These are phyloP conservation scores for Casaregolazyma suthepensis DNA, from an alignment of 1,139 yeast species.

Conservation along the genomic window DNA sequence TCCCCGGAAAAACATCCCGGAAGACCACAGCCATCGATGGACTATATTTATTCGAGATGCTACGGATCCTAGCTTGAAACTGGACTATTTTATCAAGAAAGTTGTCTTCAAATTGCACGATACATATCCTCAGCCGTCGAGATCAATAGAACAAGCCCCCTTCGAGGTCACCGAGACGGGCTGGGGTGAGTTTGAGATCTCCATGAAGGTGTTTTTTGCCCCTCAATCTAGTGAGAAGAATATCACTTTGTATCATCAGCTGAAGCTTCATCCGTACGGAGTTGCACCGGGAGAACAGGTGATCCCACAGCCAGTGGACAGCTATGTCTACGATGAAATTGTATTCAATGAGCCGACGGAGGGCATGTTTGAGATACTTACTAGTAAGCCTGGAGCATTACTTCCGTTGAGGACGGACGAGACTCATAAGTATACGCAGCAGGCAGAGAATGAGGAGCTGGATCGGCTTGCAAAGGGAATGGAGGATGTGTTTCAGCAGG, in stretches of 20 bases:
- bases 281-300: conserved; percentile 12
- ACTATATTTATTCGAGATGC: conserved; percentile 88
- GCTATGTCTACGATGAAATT: conserved; percentile 79
- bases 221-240: conserved; percentile 85
- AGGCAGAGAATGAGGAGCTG: conserved; percentile 70
- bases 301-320: conserved; percentile 43
- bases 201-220: conserved; percentile 78
- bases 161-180: conserved; percentile 96
- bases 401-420: conserved; percentile 55
- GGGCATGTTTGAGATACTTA: conserved; percentile 68
- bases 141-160: conserved; percentile 85
- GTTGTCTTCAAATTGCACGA: conserved; percentile 94
- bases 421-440: conserved; percentile 40
- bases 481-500: conserved; percentile 44
- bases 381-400: conserved; percentile 67
- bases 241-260: conserved; percentile 77
- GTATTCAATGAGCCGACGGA: conserved; percentile 97
- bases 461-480: conserved; percentile 66
- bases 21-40: conserved; percentile 94
- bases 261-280: conserved; percentile 89
- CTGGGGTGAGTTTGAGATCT: conserved; percentile 98
- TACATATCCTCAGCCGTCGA: conserved; percentile 77
- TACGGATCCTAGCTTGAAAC: conserved; percentile 36
- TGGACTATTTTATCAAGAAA: conserved; percentile 77
- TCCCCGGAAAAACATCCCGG: conserved; percentile 49